Percentiles rank a stretch among this genome's conserved stretches.
These are phyloP conservation scores for Prosopis cineraria DNA, from an alignment of 306 rosid genomes.

Conservation along the genomic window DNA sequence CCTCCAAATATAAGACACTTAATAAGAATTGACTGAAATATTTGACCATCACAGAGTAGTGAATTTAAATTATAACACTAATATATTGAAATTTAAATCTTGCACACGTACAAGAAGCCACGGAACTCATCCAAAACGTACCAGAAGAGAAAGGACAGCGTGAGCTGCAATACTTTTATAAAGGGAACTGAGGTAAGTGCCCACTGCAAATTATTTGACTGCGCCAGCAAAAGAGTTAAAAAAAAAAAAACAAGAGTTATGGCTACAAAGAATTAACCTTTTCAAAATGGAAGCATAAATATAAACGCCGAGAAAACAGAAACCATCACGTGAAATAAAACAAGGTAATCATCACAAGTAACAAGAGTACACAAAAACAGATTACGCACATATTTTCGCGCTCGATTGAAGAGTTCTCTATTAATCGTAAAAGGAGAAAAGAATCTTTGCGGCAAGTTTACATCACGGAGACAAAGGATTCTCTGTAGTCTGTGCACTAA, in stretches of 20 bases:
- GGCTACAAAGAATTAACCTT: constrained; percentile 15
- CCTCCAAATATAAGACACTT: not conserved
- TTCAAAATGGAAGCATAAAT: constrained; percentile 27
- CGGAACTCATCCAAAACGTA: constrained; percentile 32
- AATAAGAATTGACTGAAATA: not conserved
- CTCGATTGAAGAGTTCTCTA: not conserved
- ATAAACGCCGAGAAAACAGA: not conserved
- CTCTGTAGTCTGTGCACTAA: not conserved
- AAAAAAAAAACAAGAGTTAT: constrained; percentile 12
- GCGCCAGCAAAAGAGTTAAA: constrained; percentile 55
- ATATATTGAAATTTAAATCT: not conserved
- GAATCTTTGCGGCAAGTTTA: constrained; percentile 3
- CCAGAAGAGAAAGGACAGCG: constrained; percentile 92
- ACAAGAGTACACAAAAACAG: not conserved
- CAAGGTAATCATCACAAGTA: not conserved
- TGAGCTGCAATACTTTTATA: constrained; percentile 87
- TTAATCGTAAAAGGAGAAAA: not conserved
- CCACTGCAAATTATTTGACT: constrained; percentile 95
- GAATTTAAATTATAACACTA: not conserved
- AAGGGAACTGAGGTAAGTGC: constrained; percentile 79
- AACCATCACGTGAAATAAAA: not conserved
- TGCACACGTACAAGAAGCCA: not conserved
- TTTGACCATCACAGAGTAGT: not conserved
- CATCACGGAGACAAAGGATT: not conserved
- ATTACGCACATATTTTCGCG: not conserved